Percentiles rank a stretch among this genome's conserved stretches.
Evolutionary conservation across 2,329 filamentous ascomycete genomes (phyloP).

Genomic region (Endothia cerciana): DNA sequence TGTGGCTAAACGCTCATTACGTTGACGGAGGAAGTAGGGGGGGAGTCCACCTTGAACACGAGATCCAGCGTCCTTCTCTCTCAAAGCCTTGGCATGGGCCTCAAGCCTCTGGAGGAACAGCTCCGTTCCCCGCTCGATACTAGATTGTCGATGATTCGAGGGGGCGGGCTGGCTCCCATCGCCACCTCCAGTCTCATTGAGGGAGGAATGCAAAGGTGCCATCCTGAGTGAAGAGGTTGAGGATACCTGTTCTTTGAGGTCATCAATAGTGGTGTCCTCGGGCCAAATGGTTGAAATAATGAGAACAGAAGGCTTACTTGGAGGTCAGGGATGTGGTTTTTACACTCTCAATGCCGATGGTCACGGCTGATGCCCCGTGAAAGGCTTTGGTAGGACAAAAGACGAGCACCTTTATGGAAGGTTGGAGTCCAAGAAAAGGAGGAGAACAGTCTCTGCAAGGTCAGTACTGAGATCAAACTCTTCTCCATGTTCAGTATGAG

Average conservation of each 20-base stretch:
- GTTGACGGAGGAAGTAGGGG: conserved; percentile 8
- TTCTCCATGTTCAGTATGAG: background rate
- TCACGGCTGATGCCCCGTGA: background rate
- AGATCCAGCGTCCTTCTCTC: background rate
- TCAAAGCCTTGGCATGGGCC: too few species aligned
- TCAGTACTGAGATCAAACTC: background rate
- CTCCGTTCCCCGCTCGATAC: conserved; percentile 1
- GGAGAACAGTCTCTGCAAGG: background rate
- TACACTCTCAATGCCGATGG: background rate
- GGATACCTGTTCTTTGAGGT: background rate
- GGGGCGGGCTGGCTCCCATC: background rate
- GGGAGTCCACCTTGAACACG: background rate
- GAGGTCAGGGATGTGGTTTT: background rate
- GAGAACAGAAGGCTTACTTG: background rate
- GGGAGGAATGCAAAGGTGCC: background rate
- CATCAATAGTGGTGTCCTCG: background rate
- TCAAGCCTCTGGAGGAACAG: background rate
- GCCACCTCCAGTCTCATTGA: background rate
- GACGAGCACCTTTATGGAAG: background rate
- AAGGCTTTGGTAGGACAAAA: background rate
- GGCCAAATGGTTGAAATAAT: background rate
- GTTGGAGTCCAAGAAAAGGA: background rate
- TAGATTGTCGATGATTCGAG: background rate
- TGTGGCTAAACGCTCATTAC: background rate
- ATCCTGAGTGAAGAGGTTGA: background rate